These are phyloP conservation scores for Firmiana major DNA, from an alignment of 345 rosid species.

Conservation along the genomic window DNA sequence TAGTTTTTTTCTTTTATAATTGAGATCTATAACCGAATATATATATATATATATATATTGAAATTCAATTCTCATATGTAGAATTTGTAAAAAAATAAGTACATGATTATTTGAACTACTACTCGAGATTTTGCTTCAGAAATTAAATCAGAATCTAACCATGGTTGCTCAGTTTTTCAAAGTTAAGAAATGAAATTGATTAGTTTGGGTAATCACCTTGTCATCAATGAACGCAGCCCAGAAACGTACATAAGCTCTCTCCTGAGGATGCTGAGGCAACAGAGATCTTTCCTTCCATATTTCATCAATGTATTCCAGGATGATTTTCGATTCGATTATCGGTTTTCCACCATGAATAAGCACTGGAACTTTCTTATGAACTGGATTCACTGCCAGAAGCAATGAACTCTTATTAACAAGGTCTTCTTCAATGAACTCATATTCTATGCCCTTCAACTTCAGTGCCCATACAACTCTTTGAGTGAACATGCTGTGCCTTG, in stretches of 20 bases:
- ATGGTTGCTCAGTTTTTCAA: too few species aligned
- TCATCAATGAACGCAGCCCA: conserved; percentile 4
- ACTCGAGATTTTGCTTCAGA: too few species aligned
- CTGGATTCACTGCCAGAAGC: background rate
- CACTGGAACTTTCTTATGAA: background rate
- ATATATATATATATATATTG: too few species aligned
- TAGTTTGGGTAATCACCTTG: background rate
- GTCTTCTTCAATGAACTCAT: background rate
- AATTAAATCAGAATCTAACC: too few species aligned
- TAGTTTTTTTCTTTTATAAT: too few species aligned
- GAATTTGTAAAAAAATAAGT: too few species aligned
- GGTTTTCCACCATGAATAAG: background rate
- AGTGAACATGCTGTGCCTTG: background rate
- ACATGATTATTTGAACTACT: too few species aligned
- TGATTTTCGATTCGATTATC: background rate
- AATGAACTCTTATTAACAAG: conserved; percentile 2
- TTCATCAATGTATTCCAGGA: background rate
- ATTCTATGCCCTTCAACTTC: background rate
- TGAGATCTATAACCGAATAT: too few species aligned
- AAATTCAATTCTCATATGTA: too few species aligned
- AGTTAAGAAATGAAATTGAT: too few species aligned
- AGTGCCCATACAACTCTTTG: background rate
- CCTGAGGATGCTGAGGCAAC: background rate
- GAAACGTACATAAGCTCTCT: background rate
- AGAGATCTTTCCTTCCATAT: background rate